Conservation (phyloP, 2,329 filamentous ascomycete genomes). For the Aspergillus sp. region DNA sequence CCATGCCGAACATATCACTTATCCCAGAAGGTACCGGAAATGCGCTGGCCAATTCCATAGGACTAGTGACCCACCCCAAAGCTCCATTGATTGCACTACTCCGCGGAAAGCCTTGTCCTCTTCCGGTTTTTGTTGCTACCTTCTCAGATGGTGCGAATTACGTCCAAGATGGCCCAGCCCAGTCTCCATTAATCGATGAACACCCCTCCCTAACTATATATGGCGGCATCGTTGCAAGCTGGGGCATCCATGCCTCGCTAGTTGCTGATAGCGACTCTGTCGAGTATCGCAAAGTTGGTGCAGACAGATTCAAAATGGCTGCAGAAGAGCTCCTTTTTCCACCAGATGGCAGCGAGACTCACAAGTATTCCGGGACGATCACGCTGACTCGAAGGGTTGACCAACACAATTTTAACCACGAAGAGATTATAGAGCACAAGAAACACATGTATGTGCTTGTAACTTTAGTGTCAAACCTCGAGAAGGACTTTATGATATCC, state of each 20-base stretch:
- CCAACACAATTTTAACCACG: constrained; percentile 18
- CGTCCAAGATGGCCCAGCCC: constrained; percentile 48
- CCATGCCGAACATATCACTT: constrained; percentile 57
- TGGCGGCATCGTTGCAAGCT: constrained; percentile 83
- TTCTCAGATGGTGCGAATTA: constrained; percentile 60
- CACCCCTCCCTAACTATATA: constrained; percentile 45
- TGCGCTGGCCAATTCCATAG: constrained; percentile 44
- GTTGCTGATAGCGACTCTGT: constrained; percentile 89
- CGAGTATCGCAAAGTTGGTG: constrained; percentile 74
- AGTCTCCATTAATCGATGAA: constrained; percentile 25
- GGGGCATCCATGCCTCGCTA: constrained; percentile 84
- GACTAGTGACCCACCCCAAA: constrained; percentile 27
- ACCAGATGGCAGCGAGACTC: constrained; percentile 51
- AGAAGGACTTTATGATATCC: constrained; percentile 78
- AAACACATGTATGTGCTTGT: constrained; percentile 75
- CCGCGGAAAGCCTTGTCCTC: constrained; percentile 51
- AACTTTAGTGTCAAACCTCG: constrained; percentile 76
- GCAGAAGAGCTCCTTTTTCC: constrained; percentile 72
- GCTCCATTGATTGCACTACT: constrained; percentile 60
- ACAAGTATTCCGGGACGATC: constrained; percentile 58
- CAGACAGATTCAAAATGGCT: constrained; percentile 79
- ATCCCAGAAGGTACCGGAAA: constrained; percentile 55
- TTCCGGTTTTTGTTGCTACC: constrained; percentile 63
- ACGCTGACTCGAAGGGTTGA: constrained; percentile 37
- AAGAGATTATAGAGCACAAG: constrained; percentile 37